Percentiles rank a stretch among this genome's conserved stretches.
phyloP scores from a whole-genome alignment of 345 rosid genomes.

The Bretschneidera sinensis region DNA sequence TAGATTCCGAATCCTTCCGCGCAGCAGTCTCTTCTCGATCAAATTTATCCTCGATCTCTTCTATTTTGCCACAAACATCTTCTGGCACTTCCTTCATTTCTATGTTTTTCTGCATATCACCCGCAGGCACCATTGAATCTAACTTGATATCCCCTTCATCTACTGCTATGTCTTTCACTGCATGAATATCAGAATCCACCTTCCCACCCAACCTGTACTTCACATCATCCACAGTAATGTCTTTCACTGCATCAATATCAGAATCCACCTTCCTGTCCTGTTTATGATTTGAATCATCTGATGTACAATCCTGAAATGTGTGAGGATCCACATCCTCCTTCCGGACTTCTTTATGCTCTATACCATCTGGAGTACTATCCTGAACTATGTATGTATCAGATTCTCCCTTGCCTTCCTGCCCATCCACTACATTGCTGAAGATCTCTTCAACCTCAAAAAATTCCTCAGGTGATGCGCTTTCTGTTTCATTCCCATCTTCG shows the following conservation, averaged over 20 bases:
- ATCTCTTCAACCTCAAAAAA: conserved; percentile 98
- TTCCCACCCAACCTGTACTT: conserved; percentile 54
- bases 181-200: conserved; percentile 42
- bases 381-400: conserved; percentile 27
- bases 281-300: conserved; percentile 56
- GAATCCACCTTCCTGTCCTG: conserved; percentile 41
- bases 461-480: conserved; percentile 80
- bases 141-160: conserved; percentile 61
- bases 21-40: conserved; percentile 29
- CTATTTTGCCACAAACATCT: conserved; percentile 31
- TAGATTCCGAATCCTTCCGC: conserved; percentile 38
- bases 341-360: conserved; percentile 53
- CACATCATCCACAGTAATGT: conserved; percentile 91
- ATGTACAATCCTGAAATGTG: conserved; percentile 68
- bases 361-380: conserved; percentile 29
- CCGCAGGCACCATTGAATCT: conserved; percentile 20
- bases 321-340: conserved; percentile 65
- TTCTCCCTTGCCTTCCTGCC: conserved; percentile 55
- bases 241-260: conserved; percentile 66
- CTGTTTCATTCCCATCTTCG: conserved; percentile 67
- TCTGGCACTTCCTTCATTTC: conserved; percentile 35
- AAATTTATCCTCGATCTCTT: conserved; percentile 40
- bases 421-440: conserved; percentile 66
- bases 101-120: conserved; percentile 30
- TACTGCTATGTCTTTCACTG: conserved; percentile 80